Evolutionary conservation across 208 protist genomes (phyloP).

Genomic region (Acanthamoeba castellanii): DNA sequence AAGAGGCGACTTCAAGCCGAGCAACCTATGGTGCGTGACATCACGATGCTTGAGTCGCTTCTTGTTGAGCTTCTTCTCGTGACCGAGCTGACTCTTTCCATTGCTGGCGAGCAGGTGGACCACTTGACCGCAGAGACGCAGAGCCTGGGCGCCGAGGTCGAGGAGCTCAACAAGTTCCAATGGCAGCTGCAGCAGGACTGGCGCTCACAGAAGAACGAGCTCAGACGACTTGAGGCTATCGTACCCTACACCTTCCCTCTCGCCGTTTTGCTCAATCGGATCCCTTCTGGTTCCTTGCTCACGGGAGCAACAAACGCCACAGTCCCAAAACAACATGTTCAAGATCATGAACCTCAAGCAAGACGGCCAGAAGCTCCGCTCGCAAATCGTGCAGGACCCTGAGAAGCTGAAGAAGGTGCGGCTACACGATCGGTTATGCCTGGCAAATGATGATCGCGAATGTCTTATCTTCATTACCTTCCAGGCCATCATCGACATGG

Average conservation of each 20-base stretch:
- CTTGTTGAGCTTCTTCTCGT: neutral
- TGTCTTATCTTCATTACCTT: neutral
- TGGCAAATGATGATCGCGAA: neutral
- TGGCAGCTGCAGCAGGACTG: slow-evolving; percentile 16
- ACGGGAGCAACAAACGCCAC: neutral
- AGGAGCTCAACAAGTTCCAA: slow-evolving; percentile 12
- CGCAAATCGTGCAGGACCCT: slow-evolving; percentile 39
- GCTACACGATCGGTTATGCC: neutral
- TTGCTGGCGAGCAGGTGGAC: neutral
- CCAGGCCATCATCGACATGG: slow-evolving; percentile 34
- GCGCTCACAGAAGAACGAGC: neutral
- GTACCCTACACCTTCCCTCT: neutral
- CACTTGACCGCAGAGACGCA: neutral
- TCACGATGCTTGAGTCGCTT: neutral
- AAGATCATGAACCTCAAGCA: slow-evolving; percentile 56
- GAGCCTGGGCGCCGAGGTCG: slow-evolving; percentile 25
- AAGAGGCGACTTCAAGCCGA: neutral
- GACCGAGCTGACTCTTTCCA: neutral
- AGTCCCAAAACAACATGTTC: slow-evolving; percentile 46
- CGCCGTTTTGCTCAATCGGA: no score
- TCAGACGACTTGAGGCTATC: neutral
- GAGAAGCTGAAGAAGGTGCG: slow-evolving; percentile 24
- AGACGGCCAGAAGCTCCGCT: slow-evolving; percentile 35
- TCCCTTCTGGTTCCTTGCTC: neutral
- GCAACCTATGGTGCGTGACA: neutral